A percentile compares a stretch with the other conserved stretches of the same genome.
phyloP scores from a whole-genome alignment of 1,284 basidiomycete species.

The Leccinum fuscescens region DNA sequence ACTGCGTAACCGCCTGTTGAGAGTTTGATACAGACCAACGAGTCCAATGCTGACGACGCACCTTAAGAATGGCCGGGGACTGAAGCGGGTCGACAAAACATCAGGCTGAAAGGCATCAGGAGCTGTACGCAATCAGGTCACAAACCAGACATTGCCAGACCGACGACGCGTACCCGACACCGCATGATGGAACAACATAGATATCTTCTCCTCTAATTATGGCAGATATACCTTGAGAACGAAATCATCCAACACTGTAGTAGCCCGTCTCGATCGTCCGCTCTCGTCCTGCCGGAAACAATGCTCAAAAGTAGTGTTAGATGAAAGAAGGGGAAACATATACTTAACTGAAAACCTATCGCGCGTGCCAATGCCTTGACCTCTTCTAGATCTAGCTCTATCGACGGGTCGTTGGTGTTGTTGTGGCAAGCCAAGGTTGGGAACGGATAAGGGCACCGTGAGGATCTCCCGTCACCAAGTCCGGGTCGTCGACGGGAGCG shows the following conservation, averaged over 20 bases:
- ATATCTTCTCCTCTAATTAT: constrained; percentile 93
- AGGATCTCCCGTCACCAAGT: constrained; percentile 8
- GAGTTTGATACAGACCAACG: constrained; percentile 7
- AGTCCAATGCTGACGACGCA: constrained; percentile 31
- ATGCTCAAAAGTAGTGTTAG: no score
- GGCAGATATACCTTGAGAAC: constrained; percentile 92
- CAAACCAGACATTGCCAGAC: neutral
- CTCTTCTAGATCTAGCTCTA: no score
- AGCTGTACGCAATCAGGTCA: constrained; percentile 42
- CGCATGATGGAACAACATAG: constrained; percentile 82
- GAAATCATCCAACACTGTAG: constrained; percentile 82
- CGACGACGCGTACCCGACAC: constrained; percentile 61
- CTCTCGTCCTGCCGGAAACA: no score
- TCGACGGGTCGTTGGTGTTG: no score
- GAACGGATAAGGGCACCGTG: constrained; percentile 41
- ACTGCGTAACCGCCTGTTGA: constrained; percentile 71
- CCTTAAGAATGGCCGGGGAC: constrained; percentile 75
- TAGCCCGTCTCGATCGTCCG: no score
- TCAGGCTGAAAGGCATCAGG: constrained; percentile 85
- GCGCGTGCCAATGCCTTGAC: no score
- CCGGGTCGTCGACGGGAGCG: neutral
- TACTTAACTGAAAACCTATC: no score
- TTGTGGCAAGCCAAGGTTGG: constrained; percentile 11
- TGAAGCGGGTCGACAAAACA: constrained; percentile 58
- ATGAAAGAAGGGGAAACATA: no score